phyloP scores from a whole-genome alignment of 768 basidiomycete species.

The Mycena kentingensis region DNA sequence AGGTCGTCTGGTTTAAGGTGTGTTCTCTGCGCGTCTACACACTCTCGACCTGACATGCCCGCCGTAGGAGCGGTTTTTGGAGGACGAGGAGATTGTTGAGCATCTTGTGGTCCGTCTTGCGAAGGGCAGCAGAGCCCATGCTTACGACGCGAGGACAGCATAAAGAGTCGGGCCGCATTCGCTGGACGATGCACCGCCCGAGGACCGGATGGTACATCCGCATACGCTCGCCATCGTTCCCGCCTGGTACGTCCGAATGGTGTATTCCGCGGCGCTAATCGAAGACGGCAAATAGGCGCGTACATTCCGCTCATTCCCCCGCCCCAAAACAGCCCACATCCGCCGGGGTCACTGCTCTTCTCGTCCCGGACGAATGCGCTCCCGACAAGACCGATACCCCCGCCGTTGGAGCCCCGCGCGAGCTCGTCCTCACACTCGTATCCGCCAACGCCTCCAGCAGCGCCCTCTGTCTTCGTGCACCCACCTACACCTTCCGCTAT shows the following conservation, averaged over 20 bases:
- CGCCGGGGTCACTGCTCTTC: slow-evolving; percentile 55
- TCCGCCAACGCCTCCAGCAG: slow-evolving; percentile 54
- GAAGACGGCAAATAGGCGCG: slow-evolving; percentile 33
- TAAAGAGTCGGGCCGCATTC: slow-evolving; percentile 61
- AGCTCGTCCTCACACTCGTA: slow-evolving; percentile 53
- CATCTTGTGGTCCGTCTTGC: slow-evolving; percentile 62
- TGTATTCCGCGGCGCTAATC: neutral
- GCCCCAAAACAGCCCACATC: slow-evolving; percentile 46
- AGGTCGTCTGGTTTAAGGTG: slow-evolving; percentile 77
- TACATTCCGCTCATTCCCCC: slow-evolving; percentile 59
- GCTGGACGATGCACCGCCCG: slow-evolving; percentile 80
- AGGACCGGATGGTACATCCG: slow-evolving; percentile 86
- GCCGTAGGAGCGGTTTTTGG: slow-evolving; percentile 75
- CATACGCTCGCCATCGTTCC: slow-evolving; percentile 69
- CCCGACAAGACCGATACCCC: slow-evolving; percentile 23
- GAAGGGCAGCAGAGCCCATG: neutral
- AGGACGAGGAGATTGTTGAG: slow-evolving; percentile 76
- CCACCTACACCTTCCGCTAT: slow-evolving; percentile 39
- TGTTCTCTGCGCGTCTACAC: slow-evolving; percentile 16
- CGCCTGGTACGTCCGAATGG: slow-evolving; percentile 37
- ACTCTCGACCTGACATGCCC: slow-evolving; percentile 14
- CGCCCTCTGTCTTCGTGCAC: slow-evolving; percentile 28
- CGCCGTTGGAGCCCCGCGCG: slow-evolving; percentile 34
- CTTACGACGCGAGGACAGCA: slow-evolving; percentile 43
- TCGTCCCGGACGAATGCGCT: slow-evolving; percentile 50